These are phyloP conservation scores for Chaetomium fimeti DNA, from an alignment of 495 filamentous ascomycete genomes.

Conservation along the genomic window DNA sequence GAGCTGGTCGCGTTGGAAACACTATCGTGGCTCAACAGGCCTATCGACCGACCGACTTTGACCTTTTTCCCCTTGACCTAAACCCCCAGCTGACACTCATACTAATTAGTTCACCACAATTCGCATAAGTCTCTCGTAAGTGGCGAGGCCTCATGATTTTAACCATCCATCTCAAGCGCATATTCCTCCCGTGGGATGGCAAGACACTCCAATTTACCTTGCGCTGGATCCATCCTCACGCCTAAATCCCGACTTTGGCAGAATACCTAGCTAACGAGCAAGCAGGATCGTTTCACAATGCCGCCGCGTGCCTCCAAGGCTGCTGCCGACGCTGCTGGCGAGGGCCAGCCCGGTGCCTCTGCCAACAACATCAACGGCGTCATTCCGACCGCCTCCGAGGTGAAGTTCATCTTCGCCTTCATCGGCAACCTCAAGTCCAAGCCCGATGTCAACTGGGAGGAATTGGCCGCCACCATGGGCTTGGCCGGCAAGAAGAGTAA, in stretches of 20 bases:
- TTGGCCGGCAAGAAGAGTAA: constrained; percentile 8
- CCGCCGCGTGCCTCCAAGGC: not conserved
- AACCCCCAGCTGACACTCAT: constrained; percentile 1
- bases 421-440: constrained; percentile 11
- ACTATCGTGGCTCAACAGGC: not conserved
- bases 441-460: constrained; percentile 20
- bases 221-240: not conserved
- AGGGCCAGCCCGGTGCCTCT: not conserved
- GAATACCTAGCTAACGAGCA: not conserved
- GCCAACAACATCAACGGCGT: constrained; percentile 5
- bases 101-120: not conserved
- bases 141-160: not conserved
- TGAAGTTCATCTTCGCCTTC: constrained; percentile 12
- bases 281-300: constrained; percentile 14
- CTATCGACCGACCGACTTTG: not conserved
- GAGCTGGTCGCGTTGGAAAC: not conserved
- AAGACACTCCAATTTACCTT: not conserved
- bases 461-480: not conserved
- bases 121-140: not conserved
- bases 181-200: not conserved
- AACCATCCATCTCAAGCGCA: not conserved
- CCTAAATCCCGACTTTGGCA: not conserved
- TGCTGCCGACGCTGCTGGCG: not conserved
- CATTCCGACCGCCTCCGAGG: not conserved
- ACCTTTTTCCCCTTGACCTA: no score